A percentile compares a stretch with the other conserved stretches of the same genome.
Conservation (phyloP, 805 yeast species). For the Starmera pachycereana region DNA sequence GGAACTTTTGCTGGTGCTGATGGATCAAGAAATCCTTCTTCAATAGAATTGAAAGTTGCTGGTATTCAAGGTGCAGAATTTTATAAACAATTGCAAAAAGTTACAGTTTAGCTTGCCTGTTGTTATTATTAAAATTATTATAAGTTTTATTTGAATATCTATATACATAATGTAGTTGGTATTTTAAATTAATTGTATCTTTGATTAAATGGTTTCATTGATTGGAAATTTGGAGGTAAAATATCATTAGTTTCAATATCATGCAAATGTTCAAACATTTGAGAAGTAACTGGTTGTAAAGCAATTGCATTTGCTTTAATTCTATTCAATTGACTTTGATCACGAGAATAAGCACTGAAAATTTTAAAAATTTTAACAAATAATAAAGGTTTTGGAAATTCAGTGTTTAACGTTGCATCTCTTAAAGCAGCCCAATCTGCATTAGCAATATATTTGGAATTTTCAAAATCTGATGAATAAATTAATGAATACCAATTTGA, state of each 20-base stretch:
- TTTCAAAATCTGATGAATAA: conserved; percentile 37
- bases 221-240: background rate
- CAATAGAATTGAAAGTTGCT: conserved; percentile 56
- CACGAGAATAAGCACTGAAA: conserved; percentile 18
- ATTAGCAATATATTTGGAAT: conserved; percentile 57
- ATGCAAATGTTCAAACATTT: background rate
- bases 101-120: no score
- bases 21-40: conserved; percentile 61
- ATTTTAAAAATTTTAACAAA: conserved; percentile 13
- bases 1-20: conserved; percentile 69
- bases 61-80: conserved; percentile 58
- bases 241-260: background rate
- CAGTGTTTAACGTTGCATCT: conserved; percentile 46
- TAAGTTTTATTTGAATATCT: no score
- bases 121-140: no score
- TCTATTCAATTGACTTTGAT: conserved; percentile 1
- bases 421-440: conserved; percentile 82
- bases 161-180: no score
- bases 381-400: conserved; percentile 5
- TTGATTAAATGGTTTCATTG: background rate
- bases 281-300: background rate
- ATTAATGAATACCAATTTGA: conserved; percentile 45
- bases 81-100: conserved; percentile 21
- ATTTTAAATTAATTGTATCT: no score
- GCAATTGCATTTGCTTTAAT: background rate